Base-by-base conservation (phyloP, 257 asterid species). In the Voacanga thouarsii region DNA sequence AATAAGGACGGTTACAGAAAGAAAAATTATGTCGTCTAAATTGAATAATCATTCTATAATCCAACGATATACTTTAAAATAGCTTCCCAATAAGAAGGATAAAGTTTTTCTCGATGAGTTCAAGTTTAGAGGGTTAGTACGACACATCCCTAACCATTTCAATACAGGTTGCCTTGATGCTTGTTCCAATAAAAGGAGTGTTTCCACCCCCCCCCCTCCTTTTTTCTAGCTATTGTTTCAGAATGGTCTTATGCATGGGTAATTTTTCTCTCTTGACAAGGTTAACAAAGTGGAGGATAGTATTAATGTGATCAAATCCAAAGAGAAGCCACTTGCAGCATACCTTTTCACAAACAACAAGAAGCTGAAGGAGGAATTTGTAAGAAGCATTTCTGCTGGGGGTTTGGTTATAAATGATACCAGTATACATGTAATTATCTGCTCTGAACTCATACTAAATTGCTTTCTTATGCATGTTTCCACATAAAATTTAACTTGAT, bases 241-340 rank as follows among this genome's bases (percentile, higher is more conserved):
- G 57, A 51, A 23, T 72, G 56, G 53, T 43, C 78, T 28, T 61
- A 23, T 33, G 19, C 65, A 73, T 57, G 80, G 16, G 53, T 59
- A 76, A 79, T 80, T 12, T 75, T 51, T 72, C 7, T 79, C 61
- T 24, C 77, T 82, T 75, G 37, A 60, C 80, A 81, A 95, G 99
- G 98, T 95, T 50, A 72, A 86, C 75, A 89, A 84, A 60, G 83
- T 93, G 55, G 90, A 89, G 87, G 96, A 93, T 14, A 78, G 92
- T 76, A 82, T 95, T 75, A 75, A 69, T 8, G 68, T 90, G 49
- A 89, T 95, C 74, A 86, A 49, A 64, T 86, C 92, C 75, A 93
- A 82, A 86, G 98, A 87, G 61, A 95, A 92, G 80, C 96, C 99
- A 30, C 98, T 95, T 50, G 99, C 98, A 68, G 96, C 99, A 9